These are phyloP conservation scores for Hibiscus syriacus DNA, from an alignment of 345 rosid genomes.

Conservation along the genomic window DNA sequence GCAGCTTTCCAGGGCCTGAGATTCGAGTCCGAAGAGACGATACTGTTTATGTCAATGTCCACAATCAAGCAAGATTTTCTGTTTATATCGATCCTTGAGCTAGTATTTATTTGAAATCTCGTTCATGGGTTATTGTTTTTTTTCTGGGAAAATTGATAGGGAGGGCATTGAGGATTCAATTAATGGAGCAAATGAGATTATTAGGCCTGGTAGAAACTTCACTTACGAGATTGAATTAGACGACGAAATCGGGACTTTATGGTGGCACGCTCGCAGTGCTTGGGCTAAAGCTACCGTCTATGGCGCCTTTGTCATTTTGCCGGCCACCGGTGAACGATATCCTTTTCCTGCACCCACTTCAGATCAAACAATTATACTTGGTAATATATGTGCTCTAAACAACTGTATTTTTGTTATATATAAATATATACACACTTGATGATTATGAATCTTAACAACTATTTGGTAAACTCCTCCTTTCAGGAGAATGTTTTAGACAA, in stretches of 20 bases:
- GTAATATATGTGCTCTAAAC: constrained; percentile 17
- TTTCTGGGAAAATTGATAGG: constrained; percentile 9
- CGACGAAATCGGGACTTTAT: constrained; percentile 39
- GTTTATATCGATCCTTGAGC: constrained; percentile 18
- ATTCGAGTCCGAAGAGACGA: constrained; percentile 40
- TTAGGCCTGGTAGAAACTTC: constrained; percentile 29
- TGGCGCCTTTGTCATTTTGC: constrained; percentile 35
- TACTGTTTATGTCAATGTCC: constrained; percentile 33
- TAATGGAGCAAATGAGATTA: constrained; percentile 48
- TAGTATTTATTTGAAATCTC: neutral
- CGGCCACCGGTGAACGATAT: constrained; percentile 7
- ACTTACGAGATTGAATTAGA: constrained; percentile 27
- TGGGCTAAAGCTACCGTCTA: constrained; percentile 44
- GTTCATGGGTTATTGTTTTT: neutral
- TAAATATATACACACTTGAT: neutral
- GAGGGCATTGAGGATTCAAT: constrained; percentile 41
- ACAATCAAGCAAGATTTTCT: constrained; percentile 33
- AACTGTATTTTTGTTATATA: neutral
- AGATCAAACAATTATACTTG: constrained; percentile 27
- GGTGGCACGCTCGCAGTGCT: constrained; percentile 57
- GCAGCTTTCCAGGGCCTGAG: constrained; percentile 42
- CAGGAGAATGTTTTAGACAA: constrained; percentile 35
- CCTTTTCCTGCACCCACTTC: constrained; percentile 23
- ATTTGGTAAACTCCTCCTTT: neutral
- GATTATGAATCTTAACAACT: neutral